Percentiles rank a stretch among this genome's conserved stretches.
These are phyloP conservation scores for Oehlia diaphana DNA, from an alignment of 192 early-diverging fungal genomes.

Conservation along the genomic window DNA sequence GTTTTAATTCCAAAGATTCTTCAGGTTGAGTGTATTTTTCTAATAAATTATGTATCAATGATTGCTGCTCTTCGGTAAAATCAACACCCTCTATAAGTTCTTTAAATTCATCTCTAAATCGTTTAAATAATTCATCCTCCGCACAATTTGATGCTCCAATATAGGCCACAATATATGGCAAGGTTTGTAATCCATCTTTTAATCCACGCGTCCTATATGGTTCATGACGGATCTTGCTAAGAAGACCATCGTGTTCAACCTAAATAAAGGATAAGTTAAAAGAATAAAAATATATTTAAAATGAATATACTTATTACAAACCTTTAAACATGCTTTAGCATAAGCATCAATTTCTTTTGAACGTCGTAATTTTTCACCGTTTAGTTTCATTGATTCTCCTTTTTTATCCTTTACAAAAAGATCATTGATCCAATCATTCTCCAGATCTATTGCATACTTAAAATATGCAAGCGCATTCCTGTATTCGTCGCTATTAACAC, in stretches of 20 bases:
- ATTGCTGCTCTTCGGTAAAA: background rate
- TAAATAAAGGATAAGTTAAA: background rate
- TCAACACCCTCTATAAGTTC: background rate
- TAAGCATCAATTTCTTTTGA: background rate
- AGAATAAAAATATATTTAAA: background rate
- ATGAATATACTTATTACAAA: background rate
- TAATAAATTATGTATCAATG: background rate
- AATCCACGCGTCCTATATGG: background rate
- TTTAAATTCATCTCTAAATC: background rate
- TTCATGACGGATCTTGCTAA: background rate
- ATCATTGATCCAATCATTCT: background rate
- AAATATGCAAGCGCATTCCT: background rate
- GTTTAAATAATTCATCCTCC: background rate
- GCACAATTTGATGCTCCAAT: background rate
- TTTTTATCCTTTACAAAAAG: background rate
- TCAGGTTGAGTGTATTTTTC: background rate
- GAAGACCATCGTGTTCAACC: background rate
- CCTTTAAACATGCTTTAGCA: conserved; percentile 3
- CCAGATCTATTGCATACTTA: background rate
- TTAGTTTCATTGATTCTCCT: background rate
- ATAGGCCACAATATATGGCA: background rate
- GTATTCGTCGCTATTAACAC: background rate
- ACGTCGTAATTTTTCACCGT: background rate
- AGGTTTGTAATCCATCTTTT: background rate
- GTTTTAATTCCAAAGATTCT: background rate